These are phyloP conservation scores for Antarctomyces pellizariae DNA, from an alignment of 495 filamentous ascomycete genomes.

Conservation along the genomic window DNA sequence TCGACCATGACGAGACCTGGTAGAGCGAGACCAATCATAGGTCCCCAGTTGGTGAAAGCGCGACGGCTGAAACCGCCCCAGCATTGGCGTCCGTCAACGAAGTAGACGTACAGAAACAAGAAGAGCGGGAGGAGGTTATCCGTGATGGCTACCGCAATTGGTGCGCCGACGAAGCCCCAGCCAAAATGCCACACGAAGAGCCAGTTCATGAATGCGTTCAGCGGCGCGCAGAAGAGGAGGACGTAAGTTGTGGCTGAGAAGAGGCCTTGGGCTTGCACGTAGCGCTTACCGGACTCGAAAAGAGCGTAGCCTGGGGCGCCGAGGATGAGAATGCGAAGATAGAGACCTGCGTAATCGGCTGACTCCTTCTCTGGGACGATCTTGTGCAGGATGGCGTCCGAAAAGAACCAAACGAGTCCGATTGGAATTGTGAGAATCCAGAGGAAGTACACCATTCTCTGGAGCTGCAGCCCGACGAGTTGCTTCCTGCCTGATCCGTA, in stretches of 20 bases:
- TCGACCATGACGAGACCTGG: conserved; percentile 82
- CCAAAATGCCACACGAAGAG: conserved; percentile 45
- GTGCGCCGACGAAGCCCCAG: conserved; percentile 66
- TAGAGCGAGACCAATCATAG: conserved; percentile 66
- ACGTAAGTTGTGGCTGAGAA: conserved; percentile 45
- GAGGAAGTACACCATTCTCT: conserved; percentile 46
- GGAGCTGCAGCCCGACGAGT: conserved; percentile 46
- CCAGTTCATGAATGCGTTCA: conserved; percentile 45
- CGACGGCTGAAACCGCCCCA: conserved; percentile 59
- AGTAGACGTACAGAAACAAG: conserved; percentile 51
- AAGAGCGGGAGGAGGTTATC: conserved; percentile 59
- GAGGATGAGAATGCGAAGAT: conserved; percentile 36
- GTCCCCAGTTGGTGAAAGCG: conserved; percentile 61
- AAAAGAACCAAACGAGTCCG: conserved; percentile 31
- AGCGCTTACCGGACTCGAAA: conserved; percentile 50
- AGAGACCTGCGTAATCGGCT: conserved; percentile 39
- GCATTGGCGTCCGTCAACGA: conserved; percentile 53
- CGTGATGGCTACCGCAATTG: conserved; percentile 60
- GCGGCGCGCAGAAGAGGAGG: conserved; percentile 36
- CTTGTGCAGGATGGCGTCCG: conserved; percentile 25
- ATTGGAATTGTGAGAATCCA: conserved; percentile 39
- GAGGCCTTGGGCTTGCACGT: conserved; percentile 46
- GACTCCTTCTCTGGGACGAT: conserved; percentile 38
- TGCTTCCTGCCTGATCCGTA: conserved; percentile 44
- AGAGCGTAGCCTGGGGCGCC: conserved; percentile 45